Conservation (phyloP, 2,329 filamentous ascomycete species). For the Venturia aucupariae region DNA sequence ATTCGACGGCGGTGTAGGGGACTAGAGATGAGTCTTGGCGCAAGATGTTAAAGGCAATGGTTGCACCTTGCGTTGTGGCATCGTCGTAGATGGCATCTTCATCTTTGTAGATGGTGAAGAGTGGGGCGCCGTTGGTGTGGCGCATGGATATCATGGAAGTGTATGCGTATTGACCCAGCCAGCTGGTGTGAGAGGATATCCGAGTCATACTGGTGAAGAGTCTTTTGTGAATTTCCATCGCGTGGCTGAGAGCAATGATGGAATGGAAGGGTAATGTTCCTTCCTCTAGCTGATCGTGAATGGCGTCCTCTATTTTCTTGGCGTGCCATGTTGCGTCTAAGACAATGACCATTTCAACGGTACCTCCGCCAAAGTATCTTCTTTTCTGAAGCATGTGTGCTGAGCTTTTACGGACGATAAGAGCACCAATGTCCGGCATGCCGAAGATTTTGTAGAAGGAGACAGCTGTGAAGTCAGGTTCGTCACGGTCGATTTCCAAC, state of each 20-base stretch:
- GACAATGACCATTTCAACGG: conserved; percentile 51
- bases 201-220: conserved; percentile 51
- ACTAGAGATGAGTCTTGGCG: conserved; percentile 44
- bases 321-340: conserved; percentile 45
- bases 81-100: conserved; percentile 41
- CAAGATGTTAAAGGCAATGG: conserved; percentile 54
- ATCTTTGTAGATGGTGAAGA: conserved; percentile 49
- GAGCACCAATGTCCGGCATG: conserved; percentile 52
- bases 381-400: conserved; percentile 46
- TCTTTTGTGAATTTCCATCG: conserved; percentile 46
- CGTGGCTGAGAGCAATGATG: conserved; percentile 53
- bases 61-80: conserved; percentile 47
- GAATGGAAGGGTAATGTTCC: conserved; percentile 58
- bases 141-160: conserved; percentile 38
- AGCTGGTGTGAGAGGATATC: conserved; percentile 49
- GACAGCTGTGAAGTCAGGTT: conserved; percentile 53
- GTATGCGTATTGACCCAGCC: conserved; percentile 43
- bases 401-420: conserved; percentile 49
- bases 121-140: conserved; percentile 43
- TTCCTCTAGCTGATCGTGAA: conserved; percentile 57
- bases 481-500: conserved; percentile 45
- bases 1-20: conserved; percentile 51
- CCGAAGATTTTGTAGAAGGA: conserved; percentile 61
- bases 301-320: conserved; percentile 36
- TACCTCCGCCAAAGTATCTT: conserved; percentile 60